Conservation (phyloP, 169 alveolate genomes). For the Plasmodium falciparum region DNA sequence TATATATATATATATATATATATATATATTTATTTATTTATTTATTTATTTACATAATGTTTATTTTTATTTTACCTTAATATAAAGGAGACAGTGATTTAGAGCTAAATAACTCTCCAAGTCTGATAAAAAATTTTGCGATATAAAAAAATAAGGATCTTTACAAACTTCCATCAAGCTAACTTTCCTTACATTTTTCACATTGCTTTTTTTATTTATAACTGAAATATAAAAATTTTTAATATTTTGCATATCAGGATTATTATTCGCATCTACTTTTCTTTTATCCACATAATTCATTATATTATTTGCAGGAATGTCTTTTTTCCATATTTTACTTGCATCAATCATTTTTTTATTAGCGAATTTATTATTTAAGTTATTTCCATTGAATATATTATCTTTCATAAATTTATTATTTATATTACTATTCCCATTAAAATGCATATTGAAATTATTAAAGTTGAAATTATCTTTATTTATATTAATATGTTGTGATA, state of each 20-base stretch:
- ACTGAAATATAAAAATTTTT: slow-evolving; percentile 36
- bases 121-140: slow-evolving; percentile 44
- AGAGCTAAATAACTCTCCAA: slow-evolving; percentile 58
- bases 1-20: not conserved
- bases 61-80: slow-evolving; percentile 25
- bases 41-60: too few relatives aligned
- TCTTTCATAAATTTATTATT: not conserved
- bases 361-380: not conserved
- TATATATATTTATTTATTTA: not conserved
- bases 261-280: not conserved
- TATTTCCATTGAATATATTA: not conserved
- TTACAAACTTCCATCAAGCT: slow-evolving; percentile 46
- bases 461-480: not conserved
- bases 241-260: slow-evolving; percentile 14
- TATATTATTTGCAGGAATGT: not conserved
- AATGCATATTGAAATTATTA: not conserved
- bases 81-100: slow-evolving; percentile 62
- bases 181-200: slow-evolving; percentile 43
- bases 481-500: not conserved
- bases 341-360: not conserved
- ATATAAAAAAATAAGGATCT: slow-evolving; percentile 30
- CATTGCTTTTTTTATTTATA: slow-evolving; percentile 49
- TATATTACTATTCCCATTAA: not conserved
- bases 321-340: not conserved
- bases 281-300: not conserved